Conservation (phyloP, 2,329 filamentous ascomycete genomes). For the Geosmithia morbida region DNA sequence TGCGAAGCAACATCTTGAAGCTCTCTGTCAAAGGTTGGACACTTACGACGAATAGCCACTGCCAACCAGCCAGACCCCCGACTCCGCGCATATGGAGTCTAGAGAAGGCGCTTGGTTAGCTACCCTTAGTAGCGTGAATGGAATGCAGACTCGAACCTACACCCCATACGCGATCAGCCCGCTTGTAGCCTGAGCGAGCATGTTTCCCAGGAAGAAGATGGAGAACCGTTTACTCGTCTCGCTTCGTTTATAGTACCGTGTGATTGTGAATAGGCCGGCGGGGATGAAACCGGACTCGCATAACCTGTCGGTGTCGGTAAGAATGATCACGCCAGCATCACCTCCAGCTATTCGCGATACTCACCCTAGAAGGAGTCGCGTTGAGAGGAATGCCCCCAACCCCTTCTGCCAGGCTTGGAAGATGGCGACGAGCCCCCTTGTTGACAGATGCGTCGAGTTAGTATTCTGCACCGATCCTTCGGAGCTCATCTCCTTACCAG, state of each 20-base stretch:
- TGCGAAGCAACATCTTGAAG: no score
- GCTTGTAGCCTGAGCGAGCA: conserved; percentile 26
- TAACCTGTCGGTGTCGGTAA: conserved; percentile 9
- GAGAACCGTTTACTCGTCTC: conserved; percentile 37
- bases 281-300: conserved; percentile 42
- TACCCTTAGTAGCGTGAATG: no score
- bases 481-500: background rate
- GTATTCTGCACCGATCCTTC: background rate
- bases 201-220: conserved; percentile 41
- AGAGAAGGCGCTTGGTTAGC: no score
- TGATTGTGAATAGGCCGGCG: conserved; percentile 32
- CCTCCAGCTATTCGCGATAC: background rate
- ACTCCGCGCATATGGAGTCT: conserved; percentile 35
- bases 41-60: conserved; percentile 39
- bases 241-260: conserved; percentile 37
- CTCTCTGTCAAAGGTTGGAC: background rate
- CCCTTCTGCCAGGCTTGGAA: conserved; percentile 37
- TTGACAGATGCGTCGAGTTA: conserved; percentile 1
- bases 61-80: conserved; percentile 33
- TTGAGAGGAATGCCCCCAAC: conserved; percentile 30
- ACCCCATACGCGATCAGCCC: conserved; percentile 24
- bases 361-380: conserved; percentile 32
- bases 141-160: no score
- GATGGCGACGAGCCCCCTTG: conserved; percentile 36
- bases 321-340: background rate